Base-by-base conservation (phyloP, 306 rosid genomes). In the Cucurbita maxima region DNA sequence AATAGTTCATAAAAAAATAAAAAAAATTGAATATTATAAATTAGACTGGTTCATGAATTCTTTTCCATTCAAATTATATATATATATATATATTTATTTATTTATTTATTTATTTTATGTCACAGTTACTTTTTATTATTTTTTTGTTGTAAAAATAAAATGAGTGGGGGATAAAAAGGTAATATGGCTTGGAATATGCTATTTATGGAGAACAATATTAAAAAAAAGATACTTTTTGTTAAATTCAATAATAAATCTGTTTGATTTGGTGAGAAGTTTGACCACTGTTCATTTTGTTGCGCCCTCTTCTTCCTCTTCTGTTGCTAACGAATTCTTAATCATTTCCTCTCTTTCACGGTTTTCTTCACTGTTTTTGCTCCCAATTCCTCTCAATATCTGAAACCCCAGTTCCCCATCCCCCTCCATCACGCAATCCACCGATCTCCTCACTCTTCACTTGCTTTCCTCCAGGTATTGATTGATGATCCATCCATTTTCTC, bases 231-330 rank as follows among this genome's bases (percentile, higher is more conserved):
- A 74, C 77, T 80, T 84, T 79, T 48, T 63, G 74, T 69, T 50
- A 81, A 83, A 86, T 79, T 43, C 51, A 50, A 72, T 75, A 79
- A 80, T 68, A 83, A 88, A 80, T 85, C 75, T 84, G 79, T 76
- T 75, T 75, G 81, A 79, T 40, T 50, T 59, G 73, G 82, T 63
- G 71, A 77, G 80, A 81, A 87, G 82, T 90, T 93, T 90, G 96
- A 93, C 98, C 93, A 79, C 43, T 90, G 96, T 78, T 82, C 80
- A 85, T 87, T 85, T 83, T 18, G 43, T 40, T 40, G 43, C 43
- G 34, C 34, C 73, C 71, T 54, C 72, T 77, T 48, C 62, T 80
- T 68, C 53, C 50, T 50, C 50, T 59, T 68, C 71, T 81, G 58
- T 75, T 79, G 13, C 58, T 70, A 70, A 70, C 74, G 5, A 70